Evolutionary conservation across 116 monocot species (phyloP).

Genomic region (Trichopus zeylanicus): DNA sequence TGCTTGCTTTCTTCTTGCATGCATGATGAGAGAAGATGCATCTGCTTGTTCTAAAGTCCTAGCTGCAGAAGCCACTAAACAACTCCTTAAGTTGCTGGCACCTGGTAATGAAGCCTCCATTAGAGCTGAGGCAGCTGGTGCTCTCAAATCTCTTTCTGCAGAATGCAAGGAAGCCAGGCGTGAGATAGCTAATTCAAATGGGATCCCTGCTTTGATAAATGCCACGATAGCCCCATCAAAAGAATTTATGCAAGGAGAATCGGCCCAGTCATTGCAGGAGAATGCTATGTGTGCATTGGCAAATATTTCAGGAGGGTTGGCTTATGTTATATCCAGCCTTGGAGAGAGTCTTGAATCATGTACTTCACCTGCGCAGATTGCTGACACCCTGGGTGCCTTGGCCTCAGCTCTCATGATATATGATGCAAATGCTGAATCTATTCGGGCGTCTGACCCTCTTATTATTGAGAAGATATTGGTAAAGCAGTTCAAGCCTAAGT

Average conservation of each 20-base stretch:
- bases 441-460: slow-evolving; percentile 67
- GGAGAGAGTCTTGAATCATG: slow-evolving; percentile 94
- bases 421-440: slow-evolving; percentile 77
- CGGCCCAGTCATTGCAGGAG: slow-evolving; percentile 91
- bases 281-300: slow-evolving; percentile 98
- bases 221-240: slow-evolving; percentile 99
- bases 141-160: slow-evolving; percentile 88
- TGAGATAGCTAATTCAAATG: slow-evolving; percentile 85
- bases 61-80: slow-evolving; percentile 61
- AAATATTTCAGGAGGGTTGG: slow-evolving; percentile 96
- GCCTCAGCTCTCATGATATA: slow-evolving; percentile 99
- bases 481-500: slow-evolving; percentile 69
- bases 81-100: slow-evolving; percentile 79
- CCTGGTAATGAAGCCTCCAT: slow-evolving; percentile 82
- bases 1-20: slow-evolving; percentile 90
- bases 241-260: slow-evolving; percentile 99
- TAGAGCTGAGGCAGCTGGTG: slow-evolving; percentile 94
- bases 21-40: slow-evolving; percentile 79
- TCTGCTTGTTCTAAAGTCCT: slow-evolving; percentile 68
- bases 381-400: slow-evolving; percentile 94
- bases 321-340: slow-evolving; percentile 93
- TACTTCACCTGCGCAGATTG: slow-evolving; percentile 62
- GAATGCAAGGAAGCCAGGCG: slow-evolving; percentile 91
- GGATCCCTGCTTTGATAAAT: slow-evolving; percentile 91
- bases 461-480: slow-evolving; percentile 74